These are phyloP conservation scores for Fusarium armeniacum DNA, from an alignment of 2,329 filamentous ascomycete genomes.

Conservation along the genomic window DNA sequence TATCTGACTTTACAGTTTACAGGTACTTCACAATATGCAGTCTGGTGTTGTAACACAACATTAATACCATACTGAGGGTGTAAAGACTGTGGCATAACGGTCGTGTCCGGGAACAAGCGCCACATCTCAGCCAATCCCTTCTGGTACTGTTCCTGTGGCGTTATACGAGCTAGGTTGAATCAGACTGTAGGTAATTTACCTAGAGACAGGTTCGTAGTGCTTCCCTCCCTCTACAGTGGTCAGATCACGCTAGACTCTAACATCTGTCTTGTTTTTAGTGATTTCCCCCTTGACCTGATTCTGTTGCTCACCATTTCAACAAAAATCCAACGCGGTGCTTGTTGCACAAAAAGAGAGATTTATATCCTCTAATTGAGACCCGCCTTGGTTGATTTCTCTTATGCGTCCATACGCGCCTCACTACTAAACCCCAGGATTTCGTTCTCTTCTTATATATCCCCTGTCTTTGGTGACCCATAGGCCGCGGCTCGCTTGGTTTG, in stretches of 20 bases:
- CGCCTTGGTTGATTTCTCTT: neutral
- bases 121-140: slow-evolving; percentile 23
- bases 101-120: slow-evolving; percentile 22
- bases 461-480: slow-evolving; percentile 25
- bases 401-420: neutral
- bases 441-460: slow-evolving; percentile 17
- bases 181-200: neutral
- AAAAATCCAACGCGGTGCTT: slow-evolving; percentile 9
- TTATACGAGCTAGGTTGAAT: neutral
- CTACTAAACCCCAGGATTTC: neutral
- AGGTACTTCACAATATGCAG: neutral
- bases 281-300: slow-evolving; percentile 33
- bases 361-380: neutral
- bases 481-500: slow-evolving; percentile 15
- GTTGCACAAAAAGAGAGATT: slow-evolving; percentile 11
- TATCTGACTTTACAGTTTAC: neutral
- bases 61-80: neutral
- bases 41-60: neutral
- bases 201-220: neutral
- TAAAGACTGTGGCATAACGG: slow-evolving; percentile 31
- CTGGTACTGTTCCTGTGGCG: slow-evolving; percentile 20
- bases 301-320: slow-evolving; percentile 9
- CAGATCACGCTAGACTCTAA: slow-evolving; percentile 24
- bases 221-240: neutral
- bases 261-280: slow-evolving; percentile 7